Base-by-base conservation (phyloP, 805 yeast species). In the Kluyveromyces aestuarii region DNA sequence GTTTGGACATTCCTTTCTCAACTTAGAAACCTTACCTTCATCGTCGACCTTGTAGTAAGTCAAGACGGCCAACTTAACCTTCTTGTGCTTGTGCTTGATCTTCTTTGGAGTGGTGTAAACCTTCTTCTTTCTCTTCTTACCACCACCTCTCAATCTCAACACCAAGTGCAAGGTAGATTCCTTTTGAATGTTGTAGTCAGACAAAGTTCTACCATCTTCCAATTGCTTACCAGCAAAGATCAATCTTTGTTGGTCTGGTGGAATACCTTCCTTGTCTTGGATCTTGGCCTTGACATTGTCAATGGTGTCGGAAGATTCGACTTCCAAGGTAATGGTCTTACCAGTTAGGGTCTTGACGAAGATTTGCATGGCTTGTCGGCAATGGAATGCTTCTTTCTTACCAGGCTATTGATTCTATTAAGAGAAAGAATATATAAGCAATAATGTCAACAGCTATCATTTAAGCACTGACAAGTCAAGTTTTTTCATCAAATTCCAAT, bases 101-200 rank as follows among this genome's bases (percentile, higher is more conserved):
- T 90, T 95, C 90, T 93, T 93, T 82, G 99, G 99, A 72, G 98
- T 91, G 80, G 98, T 91, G 91, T 91, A 93, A 73, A 89, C 97
- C 95, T 91, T 91, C 96, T 93, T 93, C 93, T 93, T 93, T 84
- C 96, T 91, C 93, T 93, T 93, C 87, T 90, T 93, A 81, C 96
- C 96, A 78, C 96, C 96, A 80, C 98, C 98, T 80, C 97, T 87
- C 73, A 91, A 86, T 82, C 97, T 89, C 61, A 91, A 79, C 59
- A 91, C 98, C 77, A 91, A 82, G 75, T 91, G 96, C 49, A 90
- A 74, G 54, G 97, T 90, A 56, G 96, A 88, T 77, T 90, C 97
- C 80, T 90, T 90, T 77, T 89, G 96, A 73, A 90, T 90, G 85
- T 90, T 90, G 91, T 90, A 90, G 77, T 90, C 96, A 58, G 96